Evolutionary conservation across 805 yeast species (phyloP), one percentile per base, ranked within the genome.

Genomic region (Saturnispora zaruensis): DNA sequence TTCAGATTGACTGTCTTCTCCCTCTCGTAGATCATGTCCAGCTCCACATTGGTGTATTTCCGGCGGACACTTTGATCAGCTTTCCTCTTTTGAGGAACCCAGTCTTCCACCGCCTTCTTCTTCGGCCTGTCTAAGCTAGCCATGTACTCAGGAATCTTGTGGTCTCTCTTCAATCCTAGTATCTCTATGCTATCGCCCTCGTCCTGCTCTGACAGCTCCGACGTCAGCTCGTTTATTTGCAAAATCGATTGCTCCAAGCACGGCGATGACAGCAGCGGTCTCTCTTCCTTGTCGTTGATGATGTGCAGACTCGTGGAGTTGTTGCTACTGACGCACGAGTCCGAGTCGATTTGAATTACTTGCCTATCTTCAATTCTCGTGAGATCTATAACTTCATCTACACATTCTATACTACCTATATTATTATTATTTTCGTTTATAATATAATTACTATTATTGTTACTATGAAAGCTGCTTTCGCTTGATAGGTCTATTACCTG

Each of bases 131-230:
- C n/a, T 24, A 25, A 9, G n/a, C 5, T 16, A 9, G 7, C 33
- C 5, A 41, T 8, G 24, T 32, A 9, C 6, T 44, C 46, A 14
- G 40, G 40, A 13, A 24, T 11, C n/a, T 23, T 33, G 13, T 24
- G 14, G 13, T 20, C 23, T 32, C 24, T 28, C 13, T 9, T 43
- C 14, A 43, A 23, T 26, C 37, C 37, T 14, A 33, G 11, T 23
- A 44, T 32, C 23, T 44, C 46, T 23, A 44, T 44, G 9, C 46
- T 44, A 21, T 44, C 46, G 9, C 32, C 32, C 13, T 28, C 32
- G 13, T 28, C 32, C 32, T 28, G 32, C 11, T 44, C 46, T n/a
- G 44, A 25, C 9, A 41, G 13, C 26, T 44, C 46, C 3, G 46
- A 44, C 11, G 40, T 33, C 11, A 41, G 24, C 6, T 38, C 42